phyloP scores from a whole-genome alignment of 2,329 filamentous ascomycete genomes.

The Colletotrichum kahawae region DNA sequence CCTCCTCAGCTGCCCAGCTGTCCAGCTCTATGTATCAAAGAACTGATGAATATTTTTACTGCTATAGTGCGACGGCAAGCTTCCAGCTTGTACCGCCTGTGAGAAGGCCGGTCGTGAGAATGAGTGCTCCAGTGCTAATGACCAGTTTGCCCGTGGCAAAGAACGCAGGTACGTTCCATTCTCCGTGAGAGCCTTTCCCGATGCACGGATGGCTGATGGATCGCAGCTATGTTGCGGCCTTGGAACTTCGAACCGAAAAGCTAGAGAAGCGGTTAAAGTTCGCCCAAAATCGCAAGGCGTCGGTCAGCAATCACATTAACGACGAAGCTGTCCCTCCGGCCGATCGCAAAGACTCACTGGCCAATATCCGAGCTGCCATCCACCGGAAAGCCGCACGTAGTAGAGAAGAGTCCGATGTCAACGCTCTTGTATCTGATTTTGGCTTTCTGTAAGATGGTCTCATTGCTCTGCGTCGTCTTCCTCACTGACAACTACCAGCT shows the following conservation, averaged over 20 bases:
- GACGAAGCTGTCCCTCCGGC: conserved; percentile 44
- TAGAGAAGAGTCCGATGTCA: conserved; percentile 83
- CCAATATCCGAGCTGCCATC: conserved; percentile 65
- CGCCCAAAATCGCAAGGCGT: conserved; percentile 73
- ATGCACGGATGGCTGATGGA: conserved; percentile 19
- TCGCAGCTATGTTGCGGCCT: conserved; percentile 85
- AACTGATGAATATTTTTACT: conserved; percentile 4
- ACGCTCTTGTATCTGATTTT: conserved; percentile 92
- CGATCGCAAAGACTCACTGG: conserved; percentile 65
- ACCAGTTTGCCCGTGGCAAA: conserved; percentile 94
- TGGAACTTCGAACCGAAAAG: conserved; percentile 91
- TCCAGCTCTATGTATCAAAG: not conserved
- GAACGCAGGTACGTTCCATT: conserved; percentile 72
- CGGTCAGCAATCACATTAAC: conserved; percentile 68
- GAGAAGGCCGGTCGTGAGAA: conserved; percentile 86
- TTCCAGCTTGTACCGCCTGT: conserved; percentile 93
- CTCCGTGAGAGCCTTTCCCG: not conserved
- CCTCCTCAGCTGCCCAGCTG: not conserved
- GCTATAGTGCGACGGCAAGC: conserved; percentile 84
- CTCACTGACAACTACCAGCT: conserved; percentile 52
- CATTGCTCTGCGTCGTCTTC: not conserved
- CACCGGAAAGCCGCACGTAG: conserved; percentile 68
- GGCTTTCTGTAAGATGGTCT: conserved; percentile 73
- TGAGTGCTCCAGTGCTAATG: conserved; percentile 92
- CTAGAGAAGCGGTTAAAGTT: conserved; percentile 79